phyloP scores from a whole-genome alignment of 1,284 basidiomycete genomes.

The Coriolopsis trogii region DNA sequence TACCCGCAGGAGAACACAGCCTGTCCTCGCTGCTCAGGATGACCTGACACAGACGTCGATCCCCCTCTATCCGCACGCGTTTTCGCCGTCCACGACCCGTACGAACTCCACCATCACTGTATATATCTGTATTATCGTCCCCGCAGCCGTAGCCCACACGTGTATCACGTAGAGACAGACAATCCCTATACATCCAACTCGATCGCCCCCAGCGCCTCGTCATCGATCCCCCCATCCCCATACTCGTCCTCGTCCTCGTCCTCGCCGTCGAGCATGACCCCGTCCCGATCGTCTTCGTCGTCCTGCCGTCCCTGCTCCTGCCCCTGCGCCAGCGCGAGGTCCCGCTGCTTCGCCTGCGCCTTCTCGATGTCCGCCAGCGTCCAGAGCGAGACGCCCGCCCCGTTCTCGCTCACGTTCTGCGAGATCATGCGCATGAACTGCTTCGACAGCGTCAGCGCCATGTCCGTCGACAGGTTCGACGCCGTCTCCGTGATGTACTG shows the following conservation, averaged over 20 bases:
- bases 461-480: slow-evolving; percentile 97
- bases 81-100: slow-evolving; percentile 7
- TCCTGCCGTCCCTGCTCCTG: slow-evolving; percentile 48
- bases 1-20: slow-evolving; percentile 17
- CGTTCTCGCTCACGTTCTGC: slow-evolving; percentile 93
- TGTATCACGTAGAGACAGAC: slow-evolving; percentile 20
- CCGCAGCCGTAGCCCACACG: slow-evolving; percentile 3
- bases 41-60: background rate
- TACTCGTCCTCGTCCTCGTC: slow-evolving; percentile 50
- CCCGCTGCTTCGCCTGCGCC: slow-evolving; percentile 79
- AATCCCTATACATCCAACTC: slow-evolving; percentile 49
- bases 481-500: slow-evolving; percentile 98
- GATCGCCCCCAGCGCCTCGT: slow-evolving; percentile 64
- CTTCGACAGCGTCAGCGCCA: slow-evolving; percentile 96
- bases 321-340: slow-evolving; percentile 45
- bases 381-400: slow-evolving; percentile 96
- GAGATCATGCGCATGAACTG: slow-evolving; percentile 98
- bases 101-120: slow-evolving; percentile 1
- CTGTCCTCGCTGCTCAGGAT: slow-evolving; percentile 20
- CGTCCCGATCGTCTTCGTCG: slow-evolving; percentile 40
- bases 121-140: slow-evolving; percentile 13
- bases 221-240: slow-evolving; percentile 74
- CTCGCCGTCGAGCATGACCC: too few species aligned
- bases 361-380: slow-evolving; percentile 84
- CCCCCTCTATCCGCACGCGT: background rate